Evolutionary conservation across 768 basidiomycete species (phyloP).

Genomic region (Termitomyces sp.): DNA sequence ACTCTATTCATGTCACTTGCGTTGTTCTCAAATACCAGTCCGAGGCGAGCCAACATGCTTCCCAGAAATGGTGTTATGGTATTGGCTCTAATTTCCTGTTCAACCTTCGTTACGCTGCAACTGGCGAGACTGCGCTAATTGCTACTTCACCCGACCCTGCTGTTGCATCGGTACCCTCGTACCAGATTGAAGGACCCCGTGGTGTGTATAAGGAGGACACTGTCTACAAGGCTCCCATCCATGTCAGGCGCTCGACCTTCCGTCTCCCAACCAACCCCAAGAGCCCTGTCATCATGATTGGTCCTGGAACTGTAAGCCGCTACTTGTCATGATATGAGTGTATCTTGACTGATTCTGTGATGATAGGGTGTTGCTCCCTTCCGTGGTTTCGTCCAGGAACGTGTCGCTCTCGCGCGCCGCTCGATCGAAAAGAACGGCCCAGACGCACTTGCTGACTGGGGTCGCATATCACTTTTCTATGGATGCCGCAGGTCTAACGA

Average conservation of each 20-base stretch:
- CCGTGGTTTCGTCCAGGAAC: constrained; percentile 98
- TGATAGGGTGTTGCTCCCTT: constrained; percentile 95
- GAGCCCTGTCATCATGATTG: constrained; percentile 98
- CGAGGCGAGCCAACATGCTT: constrained; percentile 43
- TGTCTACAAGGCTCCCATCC: constrained; percentile 83
- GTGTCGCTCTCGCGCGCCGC: constrained; percentile 91
- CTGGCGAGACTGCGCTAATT: constrained; percentile 48
- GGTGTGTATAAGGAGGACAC: constrained; percentile 71
- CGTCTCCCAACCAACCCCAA: constrained; percentile 96
- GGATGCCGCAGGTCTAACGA: constrained; percentile 87
- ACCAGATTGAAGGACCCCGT: constrained; percentile 88
- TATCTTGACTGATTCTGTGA: constrained; percentile 9
- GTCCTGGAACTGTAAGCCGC: constrained; percentile 87
- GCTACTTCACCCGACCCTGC: constrained; percentile 29
- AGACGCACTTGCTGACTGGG: constrained; percentile 94
- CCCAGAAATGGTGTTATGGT: constrained; percentile 73
- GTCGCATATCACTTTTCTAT: constrained; percentile 90
- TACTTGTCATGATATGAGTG: background rate
- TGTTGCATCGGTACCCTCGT: constrained; percentile 51
- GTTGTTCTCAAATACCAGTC: constrained; percentile 95
- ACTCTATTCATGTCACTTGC: constrained; percentile 87
- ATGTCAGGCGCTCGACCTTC: constrained; percentile 96
- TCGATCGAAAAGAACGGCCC: constrained; percentile 94
- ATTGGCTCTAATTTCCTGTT: constrained; percentile 94
- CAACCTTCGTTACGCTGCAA: constrained; percentile 79